Base-by-base conservation (phyloP, 371 early-diverging fungal genomes). In the Coemansia sp. region DNA sequence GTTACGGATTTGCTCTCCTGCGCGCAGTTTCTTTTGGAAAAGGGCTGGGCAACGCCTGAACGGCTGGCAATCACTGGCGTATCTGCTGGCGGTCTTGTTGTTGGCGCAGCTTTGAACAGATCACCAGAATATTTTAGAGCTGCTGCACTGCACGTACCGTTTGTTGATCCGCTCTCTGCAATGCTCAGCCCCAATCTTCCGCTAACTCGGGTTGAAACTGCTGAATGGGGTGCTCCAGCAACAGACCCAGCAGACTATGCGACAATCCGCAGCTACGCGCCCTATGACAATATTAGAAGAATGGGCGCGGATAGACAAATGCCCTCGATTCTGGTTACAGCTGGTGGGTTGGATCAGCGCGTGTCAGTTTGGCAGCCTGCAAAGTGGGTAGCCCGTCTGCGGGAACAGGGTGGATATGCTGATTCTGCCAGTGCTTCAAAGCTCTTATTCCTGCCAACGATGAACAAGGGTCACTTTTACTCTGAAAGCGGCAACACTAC, bases 201-300 rank as follows among this genome's bases (percentile, higher is more conserved):
- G 0, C 67, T 94, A 2, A 89, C 95, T 4, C 79, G 83, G 50
- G 86, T 89, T 40, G 95, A 95, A 68, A 86, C 84, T 55, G 81
- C 85, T 8, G 95, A 95, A 68, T 95, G 95, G 95, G 95, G 95
- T 0, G 88, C 93, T 69, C 92, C 92, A 13, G 67, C 84, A 0
- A 70, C 81, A 8, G 82, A 83, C 37, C 26, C 63, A 0, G 59
- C 72, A 4, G 85, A 81, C 14, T 91, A 88, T 69, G 82, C 85
- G 40, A 73, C 81, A 27, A 89, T 94, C 31, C 61, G 77, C 8
- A 67, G 72, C 42, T 93, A 92, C 63, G 85, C 92, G 6, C 94
- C 94, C 0, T 93, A 92, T 66, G 93, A 92, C 54, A 89, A 88
- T 61, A 79, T 91, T n/a, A 74, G 69, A 3, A 42, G 61, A 26